phyloP scores from a whole-genome alignment of 306 rosid species.

The Geum urbanum region DNA sequence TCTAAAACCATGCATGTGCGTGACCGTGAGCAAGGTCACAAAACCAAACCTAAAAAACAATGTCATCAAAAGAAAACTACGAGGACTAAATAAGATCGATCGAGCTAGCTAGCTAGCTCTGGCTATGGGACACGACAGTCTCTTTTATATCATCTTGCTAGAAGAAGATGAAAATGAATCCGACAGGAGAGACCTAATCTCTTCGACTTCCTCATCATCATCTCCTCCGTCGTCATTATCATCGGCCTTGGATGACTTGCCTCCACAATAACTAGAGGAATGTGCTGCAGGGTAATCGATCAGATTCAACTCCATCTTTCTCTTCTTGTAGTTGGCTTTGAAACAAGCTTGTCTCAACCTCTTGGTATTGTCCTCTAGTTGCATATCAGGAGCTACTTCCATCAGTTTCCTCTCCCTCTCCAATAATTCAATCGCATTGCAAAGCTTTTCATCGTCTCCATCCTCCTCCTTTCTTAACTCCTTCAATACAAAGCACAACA shows the following conservation, averaged over 20 bases:
- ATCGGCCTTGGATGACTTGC: background rate
- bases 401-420: constrained; percentile 66
- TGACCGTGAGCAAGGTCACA: background rate
- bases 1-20: background rate
- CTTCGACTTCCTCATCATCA: constrained; percentile 32
- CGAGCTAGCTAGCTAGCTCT: no score
- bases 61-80: background rate
- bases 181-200: constrained; percentile 29
- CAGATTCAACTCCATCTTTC: constrained; percentile 36
- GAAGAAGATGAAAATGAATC: constrained; percentile 26
- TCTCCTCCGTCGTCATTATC: background rate
- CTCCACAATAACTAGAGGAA: constrained; percentile 3
- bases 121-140: no score
- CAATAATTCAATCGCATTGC: constrained; percentile 44
- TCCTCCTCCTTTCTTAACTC: constrained; percentile 44
- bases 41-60: background rate
- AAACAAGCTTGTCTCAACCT: constrained; percentile 85
- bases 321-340: constrained; percentile 85
- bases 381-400: constrained; percentile 73
- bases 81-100: background rate
- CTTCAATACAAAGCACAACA: constrained; percentile 26
- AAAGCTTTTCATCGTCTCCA: constrained; percentile 41
- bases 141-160: background rate
- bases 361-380: constrained; percentile 56
- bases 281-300: constrained; percentile 1